These are phyloP conservation scores for Leucogyrophana mollusca DNA, from an alignment of 768 basidiomycete genomes.

Conservation along the genomic window DNA sequence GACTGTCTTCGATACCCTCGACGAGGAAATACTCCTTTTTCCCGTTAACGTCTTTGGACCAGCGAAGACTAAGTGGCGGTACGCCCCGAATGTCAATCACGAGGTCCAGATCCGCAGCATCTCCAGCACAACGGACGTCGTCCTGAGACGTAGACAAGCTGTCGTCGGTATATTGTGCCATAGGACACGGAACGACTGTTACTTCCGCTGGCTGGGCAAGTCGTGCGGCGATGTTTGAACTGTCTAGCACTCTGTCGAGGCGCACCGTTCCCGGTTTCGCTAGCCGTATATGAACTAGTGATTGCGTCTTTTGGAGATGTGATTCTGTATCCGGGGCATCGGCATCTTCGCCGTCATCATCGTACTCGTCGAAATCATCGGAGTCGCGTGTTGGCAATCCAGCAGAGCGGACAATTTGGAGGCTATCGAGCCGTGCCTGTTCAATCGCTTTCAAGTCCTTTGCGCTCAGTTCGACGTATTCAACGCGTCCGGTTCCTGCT, in stretches of 20 bases:
- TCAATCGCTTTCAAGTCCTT: constrained; percentile 72
- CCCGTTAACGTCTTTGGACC: constrained; percentile 70
- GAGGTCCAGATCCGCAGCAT: constrained; percentile 53
- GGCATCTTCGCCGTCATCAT: constrained; percentile 61
- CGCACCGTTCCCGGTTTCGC: constrained; percentile 72
- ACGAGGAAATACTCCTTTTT: constrained; percentile 71
- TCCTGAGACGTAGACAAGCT: constrained; percentile 33
- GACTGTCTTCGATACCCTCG: constrained; percentile 76
- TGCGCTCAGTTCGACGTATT: constrained; percentile 52
- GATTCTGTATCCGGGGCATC: constrained; percentile 32
- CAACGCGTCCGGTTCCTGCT: constrained; percentile 42
- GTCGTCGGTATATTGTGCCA: constrained; percentile 57
- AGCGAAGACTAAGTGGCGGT: constrained; percentile 74
- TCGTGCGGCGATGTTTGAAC: constrained; percentile 69
- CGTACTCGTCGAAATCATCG: constrained; percentile 67
- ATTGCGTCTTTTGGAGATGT: constrained; percentile 71
- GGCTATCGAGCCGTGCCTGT: constrained; percentile 49
- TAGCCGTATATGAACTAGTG: constrained; percentile 69
- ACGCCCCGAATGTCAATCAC: constrained; percentile 69
- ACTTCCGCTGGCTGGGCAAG: constrained; percentile 63
- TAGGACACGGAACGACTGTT: constrained; percentile 80
- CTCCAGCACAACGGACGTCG: constrained; percentile 67
- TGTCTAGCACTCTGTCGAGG: constrained; percentile 72
- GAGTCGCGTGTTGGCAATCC: constrained; percentile 27
- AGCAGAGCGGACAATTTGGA: constrained; percentile 44